Percentiles rank a stretch among this genome's conserved stretches.
phyloP scores from a whole-genome alignment of 2,329 filamentous ascomycete genomes.

The Thermoascus crustaceus region DNA sequence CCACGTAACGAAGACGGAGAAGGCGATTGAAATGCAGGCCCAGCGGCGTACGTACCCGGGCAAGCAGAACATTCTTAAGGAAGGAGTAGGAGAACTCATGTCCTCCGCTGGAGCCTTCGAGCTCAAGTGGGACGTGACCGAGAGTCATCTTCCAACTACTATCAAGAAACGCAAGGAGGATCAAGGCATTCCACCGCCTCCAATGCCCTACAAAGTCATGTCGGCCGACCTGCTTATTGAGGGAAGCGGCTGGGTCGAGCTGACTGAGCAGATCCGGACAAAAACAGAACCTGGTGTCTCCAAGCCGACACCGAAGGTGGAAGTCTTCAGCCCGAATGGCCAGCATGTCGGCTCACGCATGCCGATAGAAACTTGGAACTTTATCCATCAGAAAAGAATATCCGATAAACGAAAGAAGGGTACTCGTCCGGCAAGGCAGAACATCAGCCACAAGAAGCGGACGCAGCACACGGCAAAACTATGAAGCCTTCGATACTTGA shows the following conservation, averaged over 20 bases:
- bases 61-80: constrained; percentile 54
- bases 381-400: constrained; percentile 23
- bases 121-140: constrained; percentile 77
- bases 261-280: constrained; percentile 70
- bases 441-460: constrained; percentile 18
- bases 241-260: constrained; percentile 86
- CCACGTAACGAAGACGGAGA: constrained; percentile 71
- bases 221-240: constrained; percentile 82
- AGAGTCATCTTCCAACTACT: constrained; percentile 63
- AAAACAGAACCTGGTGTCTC: constrained; percentile 30
- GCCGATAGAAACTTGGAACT: constrained; percentile 28
- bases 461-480: constrained; percentile 8
- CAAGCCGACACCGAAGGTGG: constrained; percentile 59
- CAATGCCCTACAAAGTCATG: constrained; percentile 69
- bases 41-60: constrained; percentile 54
- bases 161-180: constrained; percentile 59
- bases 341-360: constrained; percentile 54
- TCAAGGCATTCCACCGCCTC: constrained; percentile 43
- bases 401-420: constrained; percentile 21
- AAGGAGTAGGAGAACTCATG: constrained; percentile 51
- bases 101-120: constrained; percentile 65
- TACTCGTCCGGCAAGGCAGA: constrained; percentile 14
- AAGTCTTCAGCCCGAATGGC: constrained; percentile 81
- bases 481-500: constrained; percentile 13
- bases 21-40: constrained; percentile 65